Evolutionary conservation across 768 basidiomycete genomes (phyloP).

Genomic region (Collybiopsis luxurians): DNA sequence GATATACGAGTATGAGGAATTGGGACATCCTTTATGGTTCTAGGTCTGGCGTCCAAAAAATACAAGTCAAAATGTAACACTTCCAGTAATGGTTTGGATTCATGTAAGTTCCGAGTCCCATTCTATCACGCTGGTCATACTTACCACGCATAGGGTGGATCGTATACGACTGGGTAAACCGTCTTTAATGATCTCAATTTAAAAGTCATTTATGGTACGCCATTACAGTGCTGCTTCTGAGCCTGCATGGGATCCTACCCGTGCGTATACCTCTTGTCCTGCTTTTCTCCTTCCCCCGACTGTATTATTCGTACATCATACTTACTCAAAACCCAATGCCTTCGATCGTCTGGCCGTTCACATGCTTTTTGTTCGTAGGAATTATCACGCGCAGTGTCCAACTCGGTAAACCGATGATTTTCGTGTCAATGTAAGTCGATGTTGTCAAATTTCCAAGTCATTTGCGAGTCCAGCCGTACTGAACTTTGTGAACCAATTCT

Average conservation of each 20-base stretch:
- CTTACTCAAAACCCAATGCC: too few relatives aligned
- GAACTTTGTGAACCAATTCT: too few relatives aligned
- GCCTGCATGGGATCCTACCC: too few relatives aligned
- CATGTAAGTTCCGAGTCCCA: slow-evolving; percentile 20
- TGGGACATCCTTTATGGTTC: too few relatives aligned
- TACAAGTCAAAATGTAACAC: slow-evolving; percentile 16
- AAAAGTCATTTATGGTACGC: not conserved
- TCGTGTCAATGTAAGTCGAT: not conserved
- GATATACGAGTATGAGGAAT: too few relatives aligned
- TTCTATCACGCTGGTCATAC: not conserved
- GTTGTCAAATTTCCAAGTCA: too few relatives aligned
- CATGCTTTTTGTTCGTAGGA: too few relatives aligned
- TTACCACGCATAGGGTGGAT: not conserved
- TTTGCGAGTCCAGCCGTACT: too few relatives aligned
- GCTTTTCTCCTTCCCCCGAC: too few relatives aligned
- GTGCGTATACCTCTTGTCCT: too few relatives aligned
- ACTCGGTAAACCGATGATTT: not conserved
- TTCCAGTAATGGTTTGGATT: slow-evolving; percentile 33
- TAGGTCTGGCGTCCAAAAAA: slow-evolving; percentile 28
- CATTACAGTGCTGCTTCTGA: slow-evolving; percentile 23
- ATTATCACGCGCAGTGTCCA: not conserved
- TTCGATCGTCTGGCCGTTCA: too few relatives aligned
- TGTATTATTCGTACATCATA: too few relatives aligned
- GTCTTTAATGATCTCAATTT: not conserved
- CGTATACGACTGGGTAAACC: not conserved